Conservation (phyloP, 2,329 filamentous ascomycete species). For the Cercospora berteroae region DNA sequence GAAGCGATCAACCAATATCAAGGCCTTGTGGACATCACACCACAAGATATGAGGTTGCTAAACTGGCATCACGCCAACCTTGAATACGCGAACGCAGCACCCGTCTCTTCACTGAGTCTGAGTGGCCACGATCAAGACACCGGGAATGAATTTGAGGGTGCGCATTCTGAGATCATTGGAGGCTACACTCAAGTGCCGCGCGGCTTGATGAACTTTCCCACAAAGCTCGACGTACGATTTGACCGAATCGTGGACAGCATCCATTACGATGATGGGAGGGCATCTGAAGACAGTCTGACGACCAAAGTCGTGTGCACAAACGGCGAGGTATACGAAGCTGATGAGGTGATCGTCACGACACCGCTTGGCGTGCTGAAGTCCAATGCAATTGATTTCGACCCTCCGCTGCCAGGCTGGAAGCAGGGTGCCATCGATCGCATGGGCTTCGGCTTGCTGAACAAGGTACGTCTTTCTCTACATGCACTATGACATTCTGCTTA, state of each 20-base stretch:
- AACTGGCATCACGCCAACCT: slow-evolving; percentile 99
- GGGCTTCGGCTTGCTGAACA: slow-evolving; percentile 92
- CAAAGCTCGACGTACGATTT: slow-evolving; percentile 72
- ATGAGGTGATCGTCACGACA: slow-evolving; percentile 85
- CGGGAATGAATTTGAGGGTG: slow-evolving; percentile 94
- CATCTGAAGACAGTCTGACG: slow-evolving; percentile 41
- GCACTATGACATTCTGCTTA: slow-evolving; percentile 10
- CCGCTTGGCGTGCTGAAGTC: slow-evolving; percentile 89
- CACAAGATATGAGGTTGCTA: slow-evolving; percentile 83
- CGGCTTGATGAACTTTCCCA: slow-evolving; percentile 75
- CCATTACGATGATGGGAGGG: slow-evolving; percentile 50
- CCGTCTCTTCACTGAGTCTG: slow-evolving; percentile 81
- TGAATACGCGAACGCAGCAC: slow-evolving; percentile 94
- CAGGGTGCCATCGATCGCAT: slow-evolving; percentile 73
- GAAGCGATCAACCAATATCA: slow-evolving; percentile 87
- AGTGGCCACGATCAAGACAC: slow-evolving; percentile 95
- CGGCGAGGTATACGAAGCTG: slow-evolving; percentile 74
- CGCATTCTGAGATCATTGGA: slow-evolving; percentile 88
- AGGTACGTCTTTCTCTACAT: slow-evolving; percentile 51
- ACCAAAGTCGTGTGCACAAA: slow-evolving; percentile 72
- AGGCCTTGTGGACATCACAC: slow-evolving; percentile 73
- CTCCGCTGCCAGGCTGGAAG: slow-evolving; percentile 86
- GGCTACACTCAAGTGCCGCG: slow-evolving; percentile 93
- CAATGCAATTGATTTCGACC: slow-evolving; percentile 79
- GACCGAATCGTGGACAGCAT: slow-evolving; percentile 72